Evolutionary conservation across 345 rosid genomes (phyloP).

Genomic region (Psidium friedrichsthalianum): DNA sequence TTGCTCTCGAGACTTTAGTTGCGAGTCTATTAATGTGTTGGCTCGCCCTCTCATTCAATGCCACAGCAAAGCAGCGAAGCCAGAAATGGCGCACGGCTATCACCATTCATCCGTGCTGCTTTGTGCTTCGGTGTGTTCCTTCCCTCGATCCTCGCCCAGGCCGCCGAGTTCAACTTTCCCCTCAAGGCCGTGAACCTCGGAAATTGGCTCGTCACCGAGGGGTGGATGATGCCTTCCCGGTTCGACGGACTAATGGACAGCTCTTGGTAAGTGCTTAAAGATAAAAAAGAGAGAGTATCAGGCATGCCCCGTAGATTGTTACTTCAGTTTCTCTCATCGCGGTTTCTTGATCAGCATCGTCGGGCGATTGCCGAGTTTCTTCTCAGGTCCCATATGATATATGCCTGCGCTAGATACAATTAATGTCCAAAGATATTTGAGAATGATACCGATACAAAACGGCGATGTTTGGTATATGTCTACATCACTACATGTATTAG

Average conservation of each 20-base stretch:
- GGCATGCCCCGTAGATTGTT: background rate
- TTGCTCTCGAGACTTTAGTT: background rate
- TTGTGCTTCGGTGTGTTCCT: background rate
- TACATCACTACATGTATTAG: background rate
- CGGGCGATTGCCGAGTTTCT: background rate
- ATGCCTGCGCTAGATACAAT: background rate
- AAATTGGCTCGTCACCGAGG: slow-evolving; percentile 14
- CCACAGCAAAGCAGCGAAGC: background rate
- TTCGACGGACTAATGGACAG: background rate
- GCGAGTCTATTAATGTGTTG: background rate
- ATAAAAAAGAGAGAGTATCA: background rate
- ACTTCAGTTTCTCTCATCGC: background rate
- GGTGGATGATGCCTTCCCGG: background rate
- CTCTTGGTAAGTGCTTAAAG: background rate
- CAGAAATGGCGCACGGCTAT: background rate
- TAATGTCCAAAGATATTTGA: background rate
- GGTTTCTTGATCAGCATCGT: background rate
- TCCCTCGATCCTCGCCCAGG: background rate
- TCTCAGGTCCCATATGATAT: background rate
- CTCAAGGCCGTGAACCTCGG: slow-evolving; percentile 11
- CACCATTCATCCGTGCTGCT: background rate
- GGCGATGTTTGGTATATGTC: background rate
- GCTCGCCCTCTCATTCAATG: background rate
- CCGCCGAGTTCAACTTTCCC: background rate
- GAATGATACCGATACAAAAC: background rate